Conservation (phyloP, 208 protist genomes). For the Vickermania spadyakhi region DNA sequence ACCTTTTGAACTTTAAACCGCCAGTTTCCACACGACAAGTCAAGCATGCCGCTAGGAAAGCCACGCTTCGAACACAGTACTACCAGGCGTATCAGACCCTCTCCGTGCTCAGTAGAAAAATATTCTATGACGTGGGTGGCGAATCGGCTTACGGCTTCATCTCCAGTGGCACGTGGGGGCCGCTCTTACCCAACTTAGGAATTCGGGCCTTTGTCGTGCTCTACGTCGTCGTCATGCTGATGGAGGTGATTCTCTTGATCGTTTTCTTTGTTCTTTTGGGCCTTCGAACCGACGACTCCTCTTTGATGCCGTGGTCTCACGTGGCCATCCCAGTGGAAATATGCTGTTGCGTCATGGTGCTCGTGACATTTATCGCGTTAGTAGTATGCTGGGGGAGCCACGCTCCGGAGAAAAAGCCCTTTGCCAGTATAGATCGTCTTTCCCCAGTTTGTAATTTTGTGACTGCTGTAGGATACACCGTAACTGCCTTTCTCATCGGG, state of each 20-base stretch:
- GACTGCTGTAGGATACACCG: constrained; percentile 46
- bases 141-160: constrained; percentile 81
- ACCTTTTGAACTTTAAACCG: constrained; percentile 64
- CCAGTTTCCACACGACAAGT: constrained; percentile 67
- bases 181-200: constrained; percentile 55
- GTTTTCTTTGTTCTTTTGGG: constrained; percentile 69
- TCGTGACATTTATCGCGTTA: constrained; percentile 43
- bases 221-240: constrained; percentile 48
- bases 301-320: constrained; percentile 27
- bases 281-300: constrained; percentile 24
- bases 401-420: constrained; percentile 43
- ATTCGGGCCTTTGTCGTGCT: constrained; percentile 32
- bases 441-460: constrained; percentile 72
- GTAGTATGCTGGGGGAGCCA: constrained; percentile 36
- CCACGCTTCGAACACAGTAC: constrained; percentile 81
- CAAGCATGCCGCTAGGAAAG: constrained; percentile 79
- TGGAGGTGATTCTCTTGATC: constrained; percentile 40
- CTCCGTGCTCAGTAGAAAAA: constrained; percentile 66
- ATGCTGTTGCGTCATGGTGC: constrained; percentile 27
- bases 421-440: constrained; percentile 44
- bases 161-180: constrained; percentile 76
- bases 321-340: constrained; percentile 48
- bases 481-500: constrained; percentile 38
- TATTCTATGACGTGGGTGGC: constrained; percentile 71
- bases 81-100: constrained; percentile 81